Base-by-base conservation (phyloP, 75 land plant genomes). In the Cunninghamia lanceolata region DNA sequence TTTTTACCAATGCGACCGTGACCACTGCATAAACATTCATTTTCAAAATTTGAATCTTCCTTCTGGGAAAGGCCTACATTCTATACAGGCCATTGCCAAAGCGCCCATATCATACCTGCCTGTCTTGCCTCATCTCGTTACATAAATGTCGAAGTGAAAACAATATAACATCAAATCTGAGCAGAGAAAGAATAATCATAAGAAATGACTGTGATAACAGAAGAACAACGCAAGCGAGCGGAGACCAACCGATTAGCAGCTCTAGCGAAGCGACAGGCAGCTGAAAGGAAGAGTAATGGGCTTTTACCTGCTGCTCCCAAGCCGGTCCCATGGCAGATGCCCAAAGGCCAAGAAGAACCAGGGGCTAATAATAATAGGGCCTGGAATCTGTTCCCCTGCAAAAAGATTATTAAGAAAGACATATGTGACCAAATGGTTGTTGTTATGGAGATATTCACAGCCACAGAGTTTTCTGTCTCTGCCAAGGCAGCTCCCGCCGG, bases 221-320 rank as follows among this genome's bases (percentile, higher is more conserved):
- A 98, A 80, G 96, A 94, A 85, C 99, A 98, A 86, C 80, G 93
- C 42, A 83, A 86, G 85, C 87, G 96, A 54, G 95, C 96, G n/a
- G 98, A 98, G 89, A 93, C 94, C n/a, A 98, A 98, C 88, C 90
- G 99, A 3, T 87, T 91, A 5, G 94, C 94, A 35, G 99, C 99
- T 38, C 84, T 96, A 13, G 93, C 90, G 30, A 92, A 92, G 90
- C 91, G 94, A 70, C 88, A 89, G 47, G 90, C 89, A 1, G 40
- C 86, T 66, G 19, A 78, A 34, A 36, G 45, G 85, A 30, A 71
- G 70, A 46, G 19, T 38, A 39, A 54, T 40, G 32, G 68, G 38
- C 3, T 43, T 9, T 80, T 80, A 21, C 82, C 82, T 80, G 47
- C 84, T 28, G 46, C 11, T 38, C 42, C 38, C 34, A 38, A 56